phyloP scores from a whole-genome alignment of 441 rosid genomes.

The Adansonia rubrostipa region DNA sequence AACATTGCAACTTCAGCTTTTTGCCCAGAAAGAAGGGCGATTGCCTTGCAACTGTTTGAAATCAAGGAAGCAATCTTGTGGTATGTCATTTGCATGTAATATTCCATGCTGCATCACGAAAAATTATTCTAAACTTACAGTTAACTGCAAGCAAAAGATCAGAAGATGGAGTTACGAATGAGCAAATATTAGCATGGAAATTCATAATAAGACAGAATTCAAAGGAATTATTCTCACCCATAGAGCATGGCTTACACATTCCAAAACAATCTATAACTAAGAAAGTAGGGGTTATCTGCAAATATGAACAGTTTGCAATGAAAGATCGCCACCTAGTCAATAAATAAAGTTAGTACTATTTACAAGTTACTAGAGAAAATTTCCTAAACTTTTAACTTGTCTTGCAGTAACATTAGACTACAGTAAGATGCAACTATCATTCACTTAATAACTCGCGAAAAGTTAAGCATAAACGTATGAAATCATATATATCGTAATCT shows the following conservation, averaged over 20 bases:
- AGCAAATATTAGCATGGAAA: not conserved
- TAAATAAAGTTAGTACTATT: not conserved
- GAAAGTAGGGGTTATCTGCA: not conserved
- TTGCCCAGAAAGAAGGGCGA: constrained; percentile 91
- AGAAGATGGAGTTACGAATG: no score
- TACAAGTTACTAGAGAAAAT: not conserved
- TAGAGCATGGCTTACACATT: not conserved
- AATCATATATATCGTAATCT: not conserved
- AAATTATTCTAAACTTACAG: constrained; percentile 17
- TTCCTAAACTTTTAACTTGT: not conserved
- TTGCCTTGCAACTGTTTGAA: constrained; percentile 92
- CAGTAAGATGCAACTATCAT: not conserved
- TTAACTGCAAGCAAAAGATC: not conserved
- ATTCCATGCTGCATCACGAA: constrained; percentile 71
- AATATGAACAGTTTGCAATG: not conserved
- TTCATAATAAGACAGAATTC: not conserved
- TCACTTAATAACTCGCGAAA: not conserved
- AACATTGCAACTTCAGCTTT: constrained; percentile 76
- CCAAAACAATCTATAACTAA: constrained; percentile 1
- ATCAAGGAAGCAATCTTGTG: constrained; percentile 90
- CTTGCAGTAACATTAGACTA: not conserved
- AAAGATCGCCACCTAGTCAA: not conserved
- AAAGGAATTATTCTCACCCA: not conserved
- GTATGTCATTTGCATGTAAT: constrained; percentile 87
- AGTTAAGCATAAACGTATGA: not conserved